Evolutionary conservation across 176 grass and related monocot genomes (phyloP).

Genomic region (Triticum urartu): DNA sequence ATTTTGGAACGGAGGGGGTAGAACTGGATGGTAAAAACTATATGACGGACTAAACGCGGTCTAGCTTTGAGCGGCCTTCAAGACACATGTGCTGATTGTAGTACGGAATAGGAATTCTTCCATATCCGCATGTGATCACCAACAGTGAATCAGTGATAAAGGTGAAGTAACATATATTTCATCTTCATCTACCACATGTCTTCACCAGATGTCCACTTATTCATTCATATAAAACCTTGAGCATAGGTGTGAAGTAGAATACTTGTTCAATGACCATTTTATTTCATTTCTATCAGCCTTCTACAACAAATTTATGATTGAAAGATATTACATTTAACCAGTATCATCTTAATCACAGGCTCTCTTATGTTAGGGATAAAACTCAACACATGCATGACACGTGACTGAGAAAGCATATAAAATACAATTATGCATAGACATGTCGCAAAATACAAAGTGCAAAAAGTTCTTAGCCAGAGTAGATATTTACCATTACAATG

Average conservation of each 20-base stretch:
- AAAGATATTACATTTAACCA: neutral
- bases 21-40: neutral
- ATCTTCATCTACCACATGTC: neutral
- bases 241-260: neutral
- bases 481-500: neutral
- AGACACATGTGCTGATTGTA: neutral
- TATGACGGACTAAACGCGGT: neutral
- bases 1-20: no score
- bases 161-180: neutral
- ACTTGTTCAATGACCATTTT: neutral
- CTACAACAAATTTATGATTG: neutral
- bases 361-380: neutral
- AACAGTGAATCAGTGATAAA: neutral
- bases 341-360: neutral
- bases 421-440: neutral
- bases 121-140: neutral
- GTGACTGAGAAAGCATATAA: neutral
- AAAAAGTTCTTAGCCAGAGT: neutral
- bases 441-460: neutral
- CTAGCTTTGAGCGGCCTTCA: neutral
- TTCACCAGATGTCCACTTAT: neutral
- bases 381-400: neutral
- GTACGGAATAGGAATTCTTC: neutral
- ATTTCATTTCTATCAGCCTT: neutral
- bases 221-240: constrained; percentile 22